phyloP scores from a whole-genome alignment of 1,139 yeast species.

The Blastobotrys malaysiensis region DNA sequence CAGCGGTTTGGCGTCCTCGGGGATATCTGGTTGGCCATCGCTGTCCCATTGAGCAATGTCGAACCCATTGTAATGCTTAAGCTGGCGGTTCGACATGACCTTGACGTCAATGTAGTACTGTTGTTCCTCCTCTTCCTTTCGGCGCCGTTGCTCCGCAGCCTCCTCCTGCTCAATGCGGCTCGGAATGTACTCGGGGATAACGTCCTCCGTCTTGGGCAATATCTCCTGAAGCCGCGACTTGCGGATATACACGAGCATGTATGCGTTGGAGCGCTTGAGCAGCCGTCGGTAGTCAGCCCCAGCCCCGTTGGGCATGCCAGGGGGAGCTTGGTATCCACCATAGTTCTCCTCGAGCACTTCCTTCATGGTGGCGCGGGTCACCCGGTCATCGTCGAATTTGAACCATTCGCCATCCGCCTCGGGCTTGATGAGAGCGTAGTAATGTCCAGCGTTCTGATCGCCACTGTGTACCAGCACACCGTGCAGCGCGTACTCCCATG shows the following conservation, averaged over 20 bases:
- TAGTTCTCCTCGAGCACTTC: constrained; percentile 91
- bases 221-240: constrained; percentile 54
- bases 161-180: constrained; percentile 58
- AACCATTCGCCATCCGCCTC: constrained; percentile 68
- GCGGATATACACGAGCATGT: constrained; percentile 91
- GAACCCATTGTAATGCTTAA: constrained; percentile 61
- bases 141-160: constrained; percentile 50
- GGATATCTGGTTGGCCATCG: constrained; percentile 6
- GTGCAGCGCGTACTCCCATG: constrained; percentile 77
- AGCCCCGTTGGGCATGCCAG: constrained; percentile 9
- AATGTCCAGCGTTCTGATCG: constrained; percentile 92
- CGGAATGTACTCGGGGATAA: constrained; percentile 68
- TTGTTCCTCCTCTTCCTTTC: constrained; percentile 69
- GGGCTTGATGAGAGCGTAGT: constrained; percentile 90
- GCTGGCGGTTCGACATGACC: constrained; percentile 48
- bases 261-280: constrained; percentile 71
- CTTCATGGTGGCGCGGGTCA: constrained; percentile 73
- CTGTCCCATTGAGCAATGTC: constrained; percentile 50
- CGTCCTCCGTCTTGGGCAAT: constrained; percentile 52
- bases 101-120: constrained; percentile 63
- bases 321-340: constrained; percentile 53
- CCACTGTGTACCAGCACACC: constrained; percentile 97
- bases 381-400: constrained; percentile 92
- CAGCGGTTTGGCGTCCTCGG: constrained; percentile 43
- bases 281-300: constrained; percentile 16